Conservation (phyloP, 305 asterid genomes). For the Petunia hybrid region DNA sequence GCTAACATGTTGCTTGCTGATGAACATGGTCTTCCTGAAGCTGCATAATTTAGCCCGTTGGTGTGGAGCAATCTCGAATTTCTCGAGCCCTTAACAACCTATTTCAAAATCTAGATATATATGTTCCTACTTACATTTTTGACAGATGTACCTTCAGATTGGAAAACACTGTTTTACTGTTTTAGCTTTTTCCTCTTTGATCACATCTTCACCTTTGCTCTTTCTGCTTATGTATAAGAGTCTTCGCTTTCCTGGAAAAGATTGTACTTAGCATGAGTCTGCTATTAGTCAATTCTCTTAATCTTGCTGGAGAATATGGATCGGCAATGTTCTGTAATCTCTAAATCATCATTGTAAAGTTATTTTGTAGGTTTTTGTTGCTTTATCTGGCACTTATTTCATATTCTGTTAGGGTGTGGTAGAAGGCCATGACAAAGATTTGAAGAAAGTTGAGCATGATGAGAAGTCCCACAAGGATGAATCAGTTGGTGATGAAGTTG, state of each 20-base stretch:
- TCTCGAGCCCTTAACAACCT: no score
- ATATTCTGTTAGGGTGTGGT: slow-evolving; percentile 51
- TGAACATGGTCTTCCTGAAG: not conserved
- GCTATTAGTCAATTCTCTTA: not conserved
- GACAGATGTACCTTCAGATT: no score
- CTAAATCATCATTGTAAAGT: not conserved
- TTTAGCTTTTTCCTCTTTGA: not conserved
- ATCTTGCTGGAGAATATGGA: not conserved
- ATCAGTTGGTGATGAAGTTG: slow-evolving; percentile 44
- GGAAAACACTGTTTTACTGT: no score
- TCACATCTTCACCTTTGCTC: no score
- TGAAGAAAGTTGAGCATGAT: slow-evolving; percentile 51
- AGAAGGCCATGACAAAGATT: slow-evolving; percentile 54
- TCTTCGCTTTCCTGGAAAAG: no score
- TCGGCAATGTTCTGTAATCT: not conserved
- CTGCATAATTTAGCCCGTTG: not conserved
- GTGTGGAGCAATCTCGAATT: no score
- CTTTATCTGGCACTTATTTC: not conserved
- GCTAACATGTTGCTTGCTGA: not conserved
- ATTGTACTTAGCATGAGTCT: not conserved
- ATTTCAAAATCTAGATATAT: no score
- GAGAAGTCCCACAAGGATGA: slow-evolving; percentile 48
- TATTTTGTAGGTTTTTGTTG: not conserved
- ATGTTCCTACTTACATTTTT: no score
- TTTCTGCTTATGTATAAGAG: no score